phyloP scores from a whole-genome alignment of 495 filamentous ascomycete genomes.

The Talaromyces borbonicus region DNA sequence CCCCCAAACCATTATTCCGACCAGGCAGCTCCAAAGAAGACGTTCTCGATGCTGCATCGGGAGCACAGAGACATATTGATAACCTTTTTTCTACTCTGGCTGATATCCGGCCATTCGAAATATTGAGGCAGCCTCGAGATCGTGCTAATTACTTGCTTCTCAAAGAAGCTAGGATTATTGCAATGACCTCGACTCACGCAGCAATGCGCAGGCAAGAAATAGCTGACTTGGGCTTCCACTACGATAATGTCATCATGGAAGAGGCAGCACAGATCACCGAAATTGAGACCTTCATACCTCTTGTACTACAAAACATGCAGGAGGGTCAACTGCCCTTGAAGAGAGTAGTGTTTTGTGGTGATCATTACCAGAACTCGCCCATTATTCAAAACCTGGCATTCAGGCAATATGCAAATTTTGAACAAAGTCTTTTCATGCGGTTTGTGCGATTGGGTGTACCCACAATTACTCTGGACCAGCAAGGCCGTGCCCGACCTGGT shows the following conservation, averaged over 20 bases:
- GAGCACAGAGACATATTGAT: conserved; percentile 83
- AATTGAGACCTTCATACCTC: conserved; percentile 90
- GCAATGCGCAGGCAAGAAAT: conserved; percentile 97
- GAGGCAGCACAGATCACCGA: conserved; percentile 98
- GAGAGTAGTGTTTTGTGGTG: conserved; percentile 83
- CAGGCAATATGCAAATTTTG: conserved; percentile 88
- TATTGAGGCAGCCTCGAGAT: conserved; percentile 75
- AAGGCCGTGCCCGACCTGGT: conserved; percentile 77
- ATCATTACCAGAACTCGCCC: conserved; percentile 94
- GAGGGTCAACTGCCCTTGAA: conserved; percentile 67
- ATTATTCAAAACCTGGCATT: conserved; percentile 96
- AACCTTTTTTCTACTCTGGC: conserved; percentile 90
- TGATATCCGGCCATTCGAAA: conserved; percentile 92
- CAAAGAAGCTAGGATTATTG: conserved; percentile 91
- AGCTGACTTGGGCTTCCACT: conserved; percentile 82
- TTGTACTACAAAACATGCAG: conserved; percentile 73
- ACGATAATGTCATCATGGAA: conserved; percentile 98
- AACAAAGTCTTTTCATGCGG: conserved; percentile 88
- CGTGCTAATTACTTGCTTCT: conserved; percentile 92
- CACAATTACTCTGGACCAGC: conserved; percentile 78
- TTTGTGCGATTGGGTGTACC: conserved; percentile 86
- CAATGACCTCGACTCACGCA: conserved; percentile 97
- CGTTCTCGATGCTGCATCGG: conserved; percentile 65
- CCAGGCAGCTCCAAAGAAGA: conserved; percentile 51
- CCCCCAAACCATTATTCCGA: conserved; percentile 77